These are phyloP conservation scores for Chlorophyllum brunneum DNA, from an alignment of 768 basidiomycete species.

Conservation along the genomic window DNA sequence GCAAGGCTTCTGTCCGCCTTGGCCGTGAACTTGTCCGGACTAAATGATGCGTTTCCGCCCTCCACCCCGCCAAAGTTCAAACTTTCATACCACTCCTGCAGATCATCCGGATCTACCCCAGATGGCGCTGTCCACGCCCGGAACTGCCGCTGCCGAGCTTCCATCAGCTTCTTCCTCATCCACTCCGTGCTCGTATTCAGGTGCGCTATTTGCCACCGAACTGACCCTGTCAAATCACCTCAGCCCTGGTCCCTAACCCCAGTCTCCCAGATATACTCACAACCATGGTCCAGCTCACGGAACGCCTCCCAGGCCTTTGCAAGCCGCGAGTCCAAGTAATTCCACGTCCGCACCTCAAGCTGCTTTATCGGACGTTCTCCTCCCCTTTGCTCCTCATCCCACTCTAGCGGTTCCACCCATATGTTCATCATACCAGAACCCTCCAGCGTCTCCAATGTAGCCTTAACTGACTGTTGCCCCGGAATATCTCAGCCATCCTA, in stretches of 20 bases:
- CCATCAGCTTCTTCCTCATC: constrained; percentile 32
- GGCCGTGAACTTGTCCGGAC: constrained; percentile 31
- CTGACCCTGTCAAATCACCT: constrained; percentile 43
- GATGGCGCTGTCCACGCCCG: constrained; percentile 46
- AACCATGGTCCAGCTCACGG: not conserved
- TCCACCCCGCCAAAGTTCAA: constrained; percentile 37
- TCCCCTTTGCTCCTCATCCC: constrained; percentile 30
- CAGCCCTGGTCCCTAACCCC: not conserved
- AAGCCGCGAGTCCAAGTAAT: constrained; percentile 27
- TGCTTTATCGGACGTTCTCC: constrained; percentile 47
- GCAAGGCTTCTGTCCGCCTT: constrained; percentile 30
- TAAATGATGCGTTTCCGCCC: constrained; percentile 24
- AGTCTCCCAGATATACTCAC: constrained; percentile 4
- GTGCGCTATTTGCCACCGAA: constrained; percentile 53
- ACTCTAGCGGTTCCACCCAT: constrained; percentile 62
- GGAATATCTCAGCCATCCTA: not conserved
- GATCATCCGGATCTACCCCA: constrained; percentile 38
- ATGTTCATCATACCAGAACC: constrained; percentile 43
- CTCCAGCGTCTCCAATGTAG: constrained; percentile 57
- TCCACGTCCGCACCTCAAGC: constrained; percentile 32
- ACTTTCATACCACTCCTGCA: constrained; percentile 41
- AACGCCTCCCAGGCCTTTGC: not conserved
- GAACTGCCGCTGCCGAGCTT: constrained; percentile 39
- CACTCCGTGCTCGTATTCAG: constrained; percentile 27
- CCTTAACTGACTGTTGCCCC: constrained; percentile 44